These are phyloP conservation scores for Dictyostelium brefeldianum DNA, from an alignment of 78 protist species.

Conservation along the genomic window DNA sequence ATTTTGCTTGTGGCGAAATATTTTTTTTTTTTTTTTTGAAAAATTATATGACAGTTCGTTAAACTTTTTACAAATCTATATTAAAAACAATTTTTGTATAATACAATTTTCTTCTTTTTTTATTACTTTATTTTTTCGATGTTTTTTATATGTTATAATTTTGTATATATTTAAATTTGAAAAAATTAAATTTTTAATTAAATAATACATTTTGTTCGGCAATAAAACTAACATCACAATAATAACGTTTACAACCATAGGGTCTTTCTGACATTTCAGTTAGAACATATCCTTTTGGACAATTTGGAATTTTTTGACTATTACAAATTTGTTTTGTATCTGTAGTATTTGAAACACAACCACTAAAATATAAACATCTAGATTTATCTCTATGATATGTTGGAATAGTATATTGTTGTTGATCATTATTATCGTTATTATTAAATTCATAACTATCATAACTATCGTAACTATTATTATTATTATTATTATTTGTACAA, in stretches of 20 bases:
- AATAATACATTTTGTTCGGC: background rate
- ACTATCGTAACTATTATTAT: background rate
- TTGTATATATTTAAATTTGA: too few species aligned
- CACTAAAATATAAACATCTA: slow-evolving; percentile 13
- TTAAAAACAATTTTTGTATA: too few species aligned
- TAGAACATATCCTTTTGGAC: background rate
- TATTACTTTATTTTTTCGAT: too few species aligned
- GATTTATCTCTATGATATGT: background rate
- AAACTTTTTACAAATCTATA: too few species aligned
- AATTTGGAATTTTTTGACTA: background rate
- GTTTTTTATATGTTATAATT: too few species aligned
- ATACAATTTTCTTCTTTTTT: too few species aligned
- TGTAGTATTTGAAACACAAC: background rate
- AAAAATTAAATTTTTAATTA: too few species aligned
- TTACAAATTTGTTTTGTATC: background rate
- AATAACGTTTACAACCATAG: background rate
- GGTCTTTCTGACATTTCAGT: background rate
- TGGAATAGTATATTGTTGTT: background rate
- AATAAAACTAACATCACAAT: background rate
- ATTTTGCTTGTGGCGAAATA: too few species aligned
- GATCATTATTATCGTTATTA: background rate
- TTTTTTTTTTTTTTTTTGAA: too few species aligned
- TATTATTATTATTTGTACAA: background rate
- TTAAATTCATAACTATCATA: too few species aligned
- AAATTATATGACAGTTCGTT: too few species aligned